Conservation (phyloP, 2,329 filamentous ascomycete species). For the Arthrinium phaeospermum region DNA sequence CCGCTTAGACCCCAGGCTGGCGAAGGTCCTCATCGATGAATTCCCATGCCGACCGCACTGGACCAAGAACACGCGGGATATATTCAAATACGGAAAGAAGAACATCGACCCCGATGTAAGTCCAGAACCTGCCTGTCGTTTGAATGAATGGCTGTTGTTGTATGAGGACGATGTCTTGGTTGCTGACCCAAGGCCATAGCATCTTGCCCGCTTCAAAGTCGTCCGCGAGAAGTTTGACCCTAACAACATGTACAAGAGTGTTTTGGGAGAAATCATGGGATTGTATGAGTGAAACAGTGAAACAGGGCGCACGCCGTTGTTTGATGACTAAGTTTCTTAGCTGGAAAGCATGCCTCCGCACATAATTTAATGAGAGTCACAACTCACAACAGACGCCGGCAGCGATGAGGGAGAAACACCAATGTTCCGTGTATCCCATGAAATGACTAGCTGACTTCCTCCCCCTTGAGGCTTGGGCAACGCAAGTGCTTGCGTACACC, state of each 20-base stretch:
- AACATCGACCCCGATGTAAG: slow-evolving; percentile 52
- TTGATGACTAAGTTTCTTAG: background rate
- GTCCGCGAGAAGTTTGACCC: slow-evolving; percentile 55
- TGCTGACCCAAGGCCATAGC: slow-evolving; percentile 24
- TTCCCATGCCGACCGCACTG: slow-evolving; percentile 59
- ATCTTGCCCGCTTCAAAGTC: slow-evolving; percentile 53
- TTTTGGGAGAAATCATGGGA: slow-evolving; percentile 55
- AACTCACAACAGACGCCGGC: background rate
- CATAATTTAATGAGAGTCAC: background rate
- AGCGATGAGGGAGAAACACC: background rate
- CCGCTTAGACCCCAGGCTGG: slow-evolving; percentile 47
- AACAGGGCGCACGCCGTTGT: background rate
- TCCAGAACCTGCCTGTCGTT: background rate
- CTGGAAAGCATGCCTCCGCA: background rate
- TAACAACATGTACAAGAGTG: slow-evolving; percentile 51
- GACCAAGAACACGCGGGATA: slow-evolving; percentile 58
- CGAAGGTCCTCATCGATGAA: slow-evolving; percentile 52
- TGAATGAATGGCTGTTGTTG: background rate
- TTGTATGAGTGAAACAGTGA: slow-evolving; percentile 41
- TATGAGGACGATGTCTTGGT: background rate
- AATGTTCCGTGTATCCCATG: background rate
- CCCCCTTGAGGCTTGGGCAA: background rate
- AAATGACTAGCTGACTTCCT: background rate
- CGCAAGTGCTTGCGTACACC: slow-evolving; percentile 12
- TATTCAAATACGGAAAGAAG: slow-evolving; percentile 50